Evolutionary conservation across 495 filamentous ascomycete genomes (phyloP).

Genomic region (Penicillium goetzii): DNA sequence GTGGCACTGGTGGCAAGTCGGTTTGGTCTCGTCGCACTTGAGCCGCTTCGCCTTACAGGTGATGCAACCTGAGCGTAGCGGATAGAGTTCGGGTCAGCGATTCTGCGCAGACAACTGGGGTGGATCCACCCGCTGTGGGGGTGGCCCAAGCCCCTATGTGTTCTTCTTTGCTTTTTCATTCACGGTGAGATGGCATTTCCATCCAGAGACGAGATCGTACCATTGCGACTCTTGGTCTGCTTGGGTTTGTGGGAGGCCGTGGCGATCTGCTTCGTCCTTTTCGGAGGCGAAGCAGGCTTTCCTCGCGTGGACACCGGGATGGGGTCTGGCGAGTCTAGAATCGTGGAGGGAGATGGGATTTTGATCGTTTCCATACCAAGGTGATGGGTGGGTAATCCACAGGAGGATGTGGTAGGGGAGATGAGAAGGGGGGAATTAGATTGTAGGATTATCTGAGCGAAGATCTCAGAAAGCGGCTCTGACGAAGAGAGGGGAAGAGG

Average conservation of each 20-base stretch:
- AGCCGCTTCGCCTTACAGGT: conserved; percentile 82
- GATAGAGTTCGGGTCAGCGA: conserved; percentile 39
- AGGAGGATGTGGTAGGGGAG: not conserved
- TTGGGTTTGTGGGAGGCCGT: conserved; percentile 59
- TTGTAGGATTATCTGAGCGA: not conserved
- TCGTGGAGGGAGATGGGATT: conserved; percentile 66
- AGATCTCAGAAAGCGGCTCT: not conserved
- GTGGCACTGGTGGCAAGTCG: conserved; percentile 72
- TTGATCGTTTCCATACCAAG: conserved; percentile 63
- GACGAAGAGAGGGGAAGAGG: not conserved
- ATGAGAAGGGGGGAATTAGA: not conserved
- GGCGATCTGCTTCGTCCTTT: conserved; percentile 32
- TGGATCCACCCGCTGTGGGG: conserved; percentile 1
- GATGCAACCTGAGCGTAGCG: conserved; percentile 63
- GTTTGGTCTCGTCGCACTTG: conserved; percentile 83
- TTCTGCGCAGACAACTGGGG: conserved; percentile 27
- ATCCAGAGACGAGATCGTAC: conserved; percentile 50
- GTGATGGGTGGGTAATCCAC: not conserved
- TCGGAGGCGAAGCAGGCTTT: conserved; percentile 38
- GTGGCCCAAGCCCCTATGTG: not conserved
- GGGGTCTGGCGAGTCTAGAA: conserved; percentile 52
- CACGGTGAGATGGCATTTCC: not conserved
- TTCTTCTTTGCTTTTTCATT: not conserved
- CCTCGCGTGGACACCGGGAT: conserved; percentile 31
- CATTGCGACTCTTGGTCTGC: conserved; percentile 84